Conservation (phyloP, 768 basidiomycete species). For the Xerocomus potaroensis region DNA sequence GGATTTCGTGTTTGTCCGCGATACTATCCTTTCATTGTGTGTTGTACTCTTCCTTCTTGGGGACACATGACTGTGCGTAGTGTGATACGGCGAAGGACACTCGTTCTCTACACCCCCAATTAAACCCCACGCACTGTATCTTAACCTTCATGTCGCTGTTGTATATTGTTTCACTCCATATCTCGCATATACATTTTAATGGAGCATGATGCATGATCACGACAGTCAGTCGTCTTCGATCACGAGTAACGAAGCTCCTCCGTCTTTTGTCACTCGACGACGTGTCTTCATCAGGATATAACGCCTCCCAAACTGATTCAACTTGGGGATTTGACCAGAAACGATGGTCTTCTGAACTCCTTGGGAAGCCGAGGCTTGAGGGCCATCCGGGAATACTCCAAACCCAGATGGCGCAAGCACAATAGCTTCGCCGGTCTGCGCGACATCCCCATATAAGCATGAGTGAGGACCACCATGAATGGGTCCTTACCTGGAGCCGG, state of each 20-base stretch:
- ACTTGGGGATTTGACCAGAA: constrained; percentile 20
- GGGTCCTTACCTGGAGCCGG: constrained; percentile 47
- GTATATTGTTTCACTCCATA: constrained; percentile 15
- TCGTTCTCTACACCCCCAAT: constrained; percentile 3
- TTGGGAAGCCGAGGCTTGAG: not conserved
- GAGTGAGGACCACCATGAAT: not conserved
- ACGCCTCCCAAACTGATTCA: constrained; percentile 52
- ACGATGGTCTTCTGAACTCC: constrained; percentile 3
- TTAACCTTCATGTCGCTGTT: constrained; percentile 13
- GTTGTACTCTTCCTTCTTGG: constrained; percentile 5
- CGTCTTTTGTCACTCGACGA: constrained; percentile 57
- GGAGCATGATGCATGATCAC: too few species aligned
- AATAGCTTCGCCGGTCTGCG: constrained; percentile 68
- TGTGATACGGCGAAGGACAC: constrained; percentile 16
- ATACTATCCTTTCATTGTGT: constrained; percentile 12
- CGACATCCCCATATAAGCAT: not conserved
- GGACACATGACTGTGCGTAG: constrained; percentile 7
- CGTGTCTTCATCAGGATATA: constrained; percentile 61
- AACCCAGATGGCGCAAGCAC: constrained; percentile 64
- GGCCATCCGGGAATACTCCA: constrained; percentile 34
- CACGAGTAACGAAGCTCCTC: constrained; percentile 59
- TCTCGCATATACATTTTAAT: too few species aligned
- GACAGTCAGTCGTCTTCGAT: constrained; percentile 16
- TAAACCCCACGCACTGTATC: constrained; percentile 16
- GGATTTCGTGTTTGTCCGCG: not conserved